phyloP scores from a whole-genome alignment of 2,329 filamentous ascomycete genomes.

The Fusarium phyllophilum region DNA sequence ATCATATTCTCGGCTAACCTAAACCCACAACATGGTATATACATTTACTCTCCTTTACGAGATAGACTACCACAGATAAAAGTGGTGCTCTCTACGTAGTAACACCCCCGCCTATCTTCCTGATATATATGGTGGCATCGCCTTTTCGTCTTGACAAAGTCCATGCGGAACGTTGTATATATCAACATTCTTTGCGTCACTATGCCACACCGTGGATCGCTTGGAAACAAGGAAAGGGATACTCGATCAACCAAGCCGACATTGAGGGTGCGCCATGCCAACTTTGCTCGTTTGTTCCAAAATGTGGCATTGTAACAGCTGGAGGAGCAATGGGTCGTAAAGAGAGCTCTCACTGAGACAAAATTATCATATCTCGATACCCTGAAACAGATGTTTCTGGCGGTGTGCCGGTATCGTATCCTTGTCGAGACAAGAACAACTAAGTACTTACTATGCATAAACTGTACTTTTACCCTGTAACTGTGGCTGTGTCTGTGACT shows the following conservation, averaged over 20 bases:
- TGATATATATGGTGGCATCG: background rate
- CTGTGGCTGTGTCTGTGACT: background rate
- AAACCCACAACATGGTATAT: background rate
- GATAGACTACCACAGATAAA: background rate
- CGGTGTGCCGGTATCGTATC: conserved; percentile 28
- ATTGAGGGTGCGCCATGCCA: background rate
- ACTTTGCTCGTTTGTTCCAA: conserved; percentile 8
- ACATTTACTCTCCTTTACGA: background rate
- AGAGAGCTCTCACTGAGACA: background rate
- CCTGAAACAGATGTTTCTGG: conserved; percentile 36
- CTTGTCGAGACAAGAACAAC: conserved; percentile 13
- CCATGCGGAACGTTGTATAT: background rate
- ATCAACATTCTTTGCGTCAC: background rate
- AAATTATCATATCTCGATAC: conserved; percentile 26
- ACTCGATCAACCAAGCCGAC: background rate
- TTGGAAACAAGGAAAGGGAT: background rate
- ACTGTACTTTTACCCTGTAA: conserved; percentile 19
- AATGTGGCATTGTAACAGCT: background rate
- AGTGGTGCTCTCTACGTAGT: background rate
- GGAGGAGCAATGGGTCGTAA: background rate
- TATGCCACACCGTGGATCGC: background rate
- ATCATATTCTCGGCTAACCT: background rate
- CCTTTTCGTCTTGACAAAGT: background rate
- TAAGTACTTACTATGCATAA: background rate
- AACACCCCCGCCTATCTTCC: background rate